Conservation (phyloP, 2,329 filamentous ascomycete species). For the Cladosporium sp. region DNA sequence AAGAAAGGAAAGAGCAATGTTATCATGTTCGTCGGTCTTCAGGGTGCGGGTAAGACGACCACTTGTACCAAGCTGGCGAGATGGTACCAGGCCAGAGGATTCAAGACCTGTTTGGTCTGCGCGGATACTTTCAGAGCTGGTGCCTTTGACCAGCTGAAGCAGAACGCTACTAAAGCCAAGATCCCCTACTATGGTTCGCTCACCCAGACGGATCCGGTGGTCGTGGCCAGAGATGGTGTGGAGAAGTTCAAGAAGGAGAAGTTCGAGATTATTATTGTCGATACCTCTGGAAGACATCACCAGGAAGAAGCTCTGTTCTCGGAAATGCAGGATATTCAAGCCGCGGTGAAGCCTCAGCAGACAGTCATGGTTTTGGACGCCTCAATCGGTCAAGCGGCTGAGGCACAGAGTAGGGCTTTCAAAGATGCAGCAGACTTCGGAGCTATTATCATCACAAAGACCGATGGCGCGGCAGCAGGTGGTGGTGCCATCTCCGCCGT, state of each 20-base stretch:
- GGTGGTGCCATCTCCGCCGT: slow-evolving; percentile 97
- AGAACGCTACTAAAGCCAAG: slow-evolving; percentile 98
- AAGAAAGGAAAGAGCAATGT: slow-evolving; percentile 95
- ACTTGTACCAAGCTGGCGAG: slow-evolving; percentile 95
- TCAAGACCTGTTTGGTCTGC: slow-evolving; percentile 90
- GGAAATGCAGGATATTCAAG: slow-evolving; percentile 96
- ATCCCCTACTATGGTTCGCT: slow-evolving; percentile 97
- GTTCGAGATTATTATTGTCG: slow-evolving; percentile 97
- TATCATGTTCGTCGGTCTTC: slow-evolving; percentile 98
- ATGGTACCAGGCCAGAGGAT: slow-evolving; percentile 90
- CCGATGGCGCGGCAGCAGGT: slow-evolving; percentile 89
- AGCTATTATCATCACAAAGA: slow-evolving; percentile 98
- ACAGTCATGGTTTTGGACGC: slow-evolving; percentile 98
- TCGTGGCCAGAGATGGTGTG: slow-evolving; percentile 90
- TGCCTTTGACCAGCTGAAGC: slow-evolving; percentile 97
- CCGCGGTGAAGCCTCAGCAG: slow-evolving; percentile 84
- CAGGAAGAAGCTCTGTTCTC: slow-evolving; percentile 94
- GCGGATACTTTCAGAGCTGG: slow-evolving; percentile 98
- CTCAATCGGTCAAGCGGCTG: slow-evolving; percentile 92
- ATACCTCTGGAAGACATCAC: slow-evolving; percentile 90
- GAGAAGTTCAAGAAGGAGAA: slow-evolving; percentile 98
- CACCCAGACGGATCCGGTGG: slow-evolving; percentile 91
- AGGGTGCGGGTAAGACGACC: slow-evolving; percentile 96
- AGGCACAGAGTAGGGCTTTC: slow-evolving; percentile 91
- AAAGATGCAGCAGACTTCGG: slow-evolving; percentile 96